These are phyloP conservation scores for Penicillium goetzii DNA, from an alignment of 495 filamentous ascomycete genomes.

Conservation along the genomic window DNA sequence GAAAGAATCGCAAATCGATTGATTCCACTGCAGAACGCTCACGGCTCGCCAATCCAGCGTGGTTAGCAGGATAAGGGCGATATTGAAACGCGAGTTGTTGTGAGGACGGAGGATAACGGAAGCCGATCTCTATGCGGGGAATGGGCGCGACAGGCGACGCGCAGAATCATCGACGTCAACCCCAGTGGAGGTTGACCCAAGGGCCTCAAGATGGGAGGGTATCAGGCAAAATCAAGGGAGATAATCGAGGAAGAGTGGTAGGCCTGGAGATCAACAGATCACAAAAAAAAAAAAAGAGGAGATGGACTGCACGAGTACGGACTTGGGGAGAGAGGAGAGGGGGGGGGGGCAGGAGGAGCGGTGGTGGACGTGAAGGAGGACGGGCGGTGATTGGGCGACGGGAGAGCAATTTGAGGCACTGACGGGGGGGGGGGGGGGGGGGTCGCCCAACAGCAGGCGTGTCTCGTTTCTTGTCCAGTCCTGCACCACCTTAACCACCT, in stretches of 20 bases:
- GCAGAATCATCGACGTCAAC: conserved; percentile 42
- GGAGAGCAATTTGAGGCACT: conserved; percentile 8
- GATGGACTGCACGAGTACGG: neutral
- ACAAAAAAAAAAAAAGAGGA: conserved; percentile 20
- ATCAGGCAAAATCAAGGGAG: neutral
- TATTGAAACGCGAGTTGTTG: conserved; percentile 19
- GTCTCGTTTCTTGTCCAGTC: too few relatives aligned
- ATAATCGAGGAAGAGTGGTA: neutral
- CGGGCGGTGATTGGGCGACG: conserved; percentile 24
- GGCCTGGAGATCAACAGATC: neutral
- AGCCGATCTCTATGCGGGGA: conserved; percentile 44
- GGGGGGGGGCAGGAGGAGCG: conserved; percentile 19
- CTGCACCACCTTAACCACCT: too few relatives aligned
- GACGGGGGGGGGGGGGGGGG: too few relatives aligned
- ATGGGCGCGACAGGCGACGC: conserved; percentile 42
- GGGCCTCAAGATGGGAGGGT: conserved; percentile 14
- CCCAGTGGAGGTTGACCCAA: conserved; percentile 33
- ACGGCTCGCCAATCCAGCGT: neutral
- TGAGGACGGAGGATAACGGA: conserved; percentile 32
- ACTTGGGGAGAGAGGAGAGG: neutral
- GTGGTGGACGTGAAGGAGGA: conserved; percentile 20
- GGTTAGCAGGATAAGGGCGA: conserved; percentile 1
- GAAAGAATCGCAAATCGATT: neutral
- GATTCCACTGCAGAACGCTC: conserved; percentile 6
- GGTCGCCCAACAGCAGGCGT: neutral